Base-by-base conservation (phyloP, 352 stramenopile species). In the Globisporangium megalacanthum region DNA sequence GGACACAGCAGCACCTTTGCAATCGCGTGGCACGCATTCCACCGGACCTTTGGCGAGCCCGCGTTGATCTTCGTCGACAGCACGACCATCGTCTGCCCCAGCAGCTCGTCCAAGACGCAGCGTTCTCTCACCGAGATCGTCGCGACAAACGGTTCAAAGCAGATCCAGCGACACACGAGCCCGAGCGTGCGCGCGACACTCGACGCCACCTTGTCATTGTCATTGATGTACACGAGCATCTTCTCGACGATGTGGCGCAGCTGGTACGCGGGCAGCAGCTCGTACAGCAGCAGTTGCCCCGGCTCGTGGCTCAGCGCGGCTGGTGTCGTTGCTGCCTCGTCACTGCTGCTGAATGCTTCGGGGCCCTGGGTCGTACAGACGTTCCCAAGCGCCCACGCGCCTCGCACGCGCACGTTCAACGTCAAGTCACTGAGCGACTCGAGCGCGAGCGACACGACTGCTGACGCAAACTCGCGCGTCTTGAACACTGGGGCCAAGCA, bases 151-250 rank as follows among this genome's bases (percentile, higher is more conserved):
- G 77, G 65, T 15, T 81, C 70, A 22, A 89, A 91, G 57, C 72
- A 88, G 19, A 88, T 75, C 85, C 85, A 95, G 4, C 85, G 78
- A 54, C 79, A 86, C 4, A 95, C 75, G 4, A 95, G 77, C 0
- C 85, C 85, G 46, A 95, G 65, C 4, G 85, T 93, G 14, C 85
- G 73, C 17, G 83, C 80, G 17, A 95, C 78, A 19, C 85, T 95
- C 11, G 85, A 95, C 17, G 81, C 85, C 19, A 95, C 85, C 66
- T 95, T 95, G 76, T 95, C 85, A 52, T 95, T 93, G 62, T 95
- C 85, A 46, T 82, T 88, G 47, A 95, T 81, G 54, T 75, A 84
- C 10, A 88, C 60, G 39, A 95, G 60, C 85, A 95, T 95, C 65
- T 88, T 91, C 55, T 92, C 81, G 13, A 92, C 83, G 42, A 95